Base-by-base conservation (phyloP, 352 stramenopile species). In the Phytophthora pseudosyringae region DNA sequence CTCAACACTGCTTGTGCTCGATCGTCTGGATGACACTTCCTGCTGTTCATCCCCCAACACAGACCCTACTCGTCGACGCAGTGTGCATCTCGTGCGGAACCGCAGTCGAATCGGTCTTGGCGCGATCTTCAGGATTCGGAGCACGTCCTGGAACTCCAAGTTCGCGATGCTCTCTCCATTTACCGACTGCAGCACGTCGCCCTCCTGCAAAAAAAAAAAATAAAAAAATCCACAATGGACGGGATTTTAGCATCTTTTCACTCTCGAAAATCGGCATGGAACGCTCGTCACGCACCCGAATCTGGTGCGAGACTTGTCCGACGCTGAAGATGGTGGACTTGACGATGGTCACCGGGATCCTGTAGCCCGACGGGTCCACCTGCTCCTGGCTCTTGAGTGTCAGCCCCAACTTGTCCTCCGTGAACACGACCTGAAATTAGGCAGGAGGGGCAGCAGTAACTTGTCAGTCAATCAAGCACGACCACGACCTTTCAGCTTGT, bases 111-210 rank as follows among this genome's bases (percentile, higher is more conserved):
- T 89, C 3, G 84, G 84, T 13, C 84, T 70, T 6, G 77, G 71
- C 8, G 84, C 80, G n/a, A 86, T 78, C 50, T 90, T 93, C 8
- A 93, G 54, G n/a, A 91, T 73, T 21, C 78, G 72, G 15, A 87
- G 67, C 35, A 93, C 84, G 38, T 93, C 82, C 3, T 68, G 71
- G 52, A 93, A 89, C 41, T 88, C 72, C 51, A 93, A 60, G 21
- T 81, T 77, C 10, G 73, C 64, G 45, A 93, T 85, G 48, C 76
- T 89, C 29, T 89, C 79, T 36, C 78, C 80, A 58, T 93, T 91
- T 39, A 93, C 79, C 0, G 82, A 88, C 36, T 89, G 64, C 29
- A 93, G 54, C 26, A 89, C 71, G 45, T 93, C 84, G 5, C 82
- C 84, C 73, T 93, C 81, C 84, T 93, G 49, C 21, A 64, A 32